A percentile compares a stretch with the other conserved stretches of the same genome.
These are phyloP conservation scores for Nissolia schottii DNA, from an alignment of 306 rosid species.

Conservation along the genomic window DNA sequence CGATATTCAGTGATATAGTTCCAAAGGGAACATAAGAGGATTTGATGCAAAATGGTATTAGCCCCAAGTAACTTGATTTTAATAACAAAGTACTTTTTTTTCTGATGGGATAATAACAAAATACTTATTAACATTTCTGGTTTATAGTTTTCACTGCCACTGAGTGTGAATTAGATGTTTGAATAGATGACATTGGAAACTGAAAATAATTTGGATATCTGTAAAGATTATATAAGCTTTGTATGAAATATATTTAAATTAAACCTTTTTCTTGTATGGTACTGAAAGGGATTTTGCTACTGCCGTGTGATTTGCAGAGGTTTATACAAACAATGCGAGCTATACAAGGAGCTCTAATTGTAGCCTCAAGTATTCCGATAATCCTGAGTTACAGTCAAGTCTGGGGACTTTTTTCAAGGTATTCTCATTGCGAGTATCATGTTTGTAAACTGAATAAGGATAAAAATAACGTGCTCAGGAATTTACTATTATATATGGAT, in stretches of 20 bases:
- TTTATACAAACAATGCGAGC: slow-evolving; percentile 79
- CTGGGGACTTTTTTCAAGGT: slow-evolving; percentile 87
- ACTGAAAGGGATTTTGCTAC: slow-evolving; percentile 77
- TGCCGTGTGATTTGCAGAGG: slow-evolving; percentile 91
- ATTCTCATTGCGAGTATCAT: background rate
- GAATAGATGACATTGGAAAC: slow-evolving; percentile 1
- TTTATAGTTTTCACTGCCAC: too few relatives aligned
- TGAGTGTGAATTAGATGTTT: background rate
- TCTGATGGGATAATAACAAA: too few relatives aligned
- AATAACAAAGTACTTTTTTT: too few relatives aligned
- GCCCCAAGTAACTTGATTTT: too few relatives aligned
- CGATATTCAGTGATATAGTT: too few relatives aligned
- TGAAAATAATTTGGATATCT: slow-evolving; percentile 19
- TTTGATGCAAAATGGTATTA: too few relatives aligned
- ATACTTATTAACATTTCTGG: too few relatives aligned
- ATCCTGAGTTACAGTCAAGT: slow-evolving; percentile 81
- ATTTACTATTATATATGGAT: slow-evolving; percentile 5
- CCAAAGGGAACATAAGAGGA: too few relatives aligned
- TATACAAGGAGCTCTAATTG: slow-evolving; percentile 77
- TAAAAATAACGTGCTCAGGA: background rate
- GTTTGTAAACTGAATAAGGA: background rate
- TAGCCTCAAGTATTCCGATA: slow-evolving; percentile 80
- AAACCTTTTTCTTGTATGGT: slow-evolving; percentile 63
- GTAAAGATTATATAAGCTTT: slow-evolving; percentile 20
- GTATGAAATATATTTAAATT: slow-evolving; percentile 37